Evolutionary conservation across 805 yeast genomes (phyloP).

Genomic region (Cyberlindnera saturnus): DNA sequence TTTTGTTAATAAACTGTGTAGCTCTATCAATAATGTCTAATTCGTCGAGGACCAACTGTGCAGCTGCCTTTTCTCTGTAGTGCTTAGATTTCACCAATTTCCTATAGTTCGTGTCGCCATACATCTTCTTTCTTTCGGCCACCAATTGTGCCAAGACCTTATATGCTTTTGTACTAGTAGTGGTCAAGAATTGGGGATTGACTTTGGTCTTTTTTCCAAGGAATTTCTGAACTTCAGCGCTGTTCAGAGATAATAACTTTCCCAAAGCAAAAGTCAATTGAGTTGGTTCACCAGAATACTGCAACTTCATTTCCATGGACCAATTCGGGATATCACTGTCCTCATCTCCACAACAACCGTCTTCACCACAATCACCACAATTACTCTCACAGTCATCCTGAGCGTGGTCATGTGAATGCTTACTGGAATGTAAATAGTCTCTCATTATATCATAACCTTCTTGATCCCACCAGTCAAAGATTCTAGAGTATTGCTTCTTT

Average conservation of each 20-base stretch:
- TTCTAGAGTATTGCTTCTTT: conserved; percentile 29
- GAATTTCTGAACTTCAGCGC: conserved; percentile 24
- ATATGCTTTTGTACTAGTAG: conserved; percentile 13
- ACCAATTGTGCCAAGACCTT: conserved; percentile 17
- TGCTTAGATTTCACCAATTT: conserved; percentile 12
- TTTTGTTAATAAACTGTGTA: conserved; percentile 7
- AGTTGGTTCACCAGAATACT: conserved; percentile 38
- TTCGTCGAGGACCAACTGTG: conserved; percentile 16
- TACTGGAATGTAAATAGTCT: conserved; percentile 8
- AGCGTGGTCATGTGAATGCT: conserved; percentile 14
- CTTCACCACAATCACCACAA: conserved; percentile 16
- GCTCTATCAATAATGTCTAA: conserved; percentile 11
- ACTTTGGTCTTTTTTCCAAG: conserved; percentile 14
- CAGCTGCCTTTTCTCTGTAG: conserved; percentile 13
- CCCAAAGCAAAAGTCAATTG: conserved; percentile 38
- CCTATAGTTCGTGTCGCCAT: conserved; percentile 6
- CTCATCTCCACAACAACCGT: conserved; percentile 11
- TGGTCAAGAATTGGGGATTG: conserved; percentile 14
- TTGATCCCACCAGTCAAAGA: conserved; percentile 44
- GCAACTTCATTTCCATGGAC: conserved; percentile 38
- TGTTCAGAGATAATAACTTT: conserved; percentile 28
- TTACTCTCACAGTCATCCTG: conserved; percentile 13
- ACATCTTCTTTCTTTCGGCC: conserved; percentile 11
- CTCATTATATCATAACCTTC: conserved; percentile 34
- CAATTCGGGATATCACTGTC: conserved; percentile 30